Evolutionary conservation across 2,329 filamentous ascomycete genomes (phyloP).

Genomic region (Hypoxylon sp.): DNA sequence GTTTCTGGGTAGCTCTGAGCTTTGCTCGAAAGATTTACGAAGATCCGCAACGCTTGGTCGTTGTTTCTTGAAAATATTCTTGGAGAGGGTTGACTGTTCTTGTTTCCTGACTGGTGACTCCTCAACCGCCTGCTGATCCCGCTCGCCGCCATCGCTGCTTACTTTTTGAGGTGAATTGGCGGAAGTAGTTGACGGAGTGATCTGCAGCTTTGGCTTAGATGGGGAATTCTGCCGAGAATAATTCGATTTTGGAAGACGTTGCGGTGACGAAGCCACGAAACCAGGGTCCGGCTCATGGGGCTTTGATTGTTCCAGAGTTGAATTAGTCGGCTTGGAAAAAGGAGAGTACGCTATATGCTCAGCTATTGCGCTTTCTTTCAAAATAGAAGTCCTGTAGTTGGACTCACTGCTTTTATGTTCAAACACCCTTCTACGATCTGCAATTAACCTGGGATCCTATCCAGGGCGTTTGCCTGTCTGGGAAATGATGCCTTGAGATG

Average conservation of each 20-base stretch:
- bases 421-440: slow-evolving; percentile 53
- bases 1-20: slow-evolving; percentile 16
- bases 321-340: slow-evolving; percentile 20
- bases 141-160: background rate
- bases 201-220: slow-evolving; percentile 22
- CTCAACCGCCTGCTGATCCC: background rate
- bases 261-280: slow-evolving; percentile 18
- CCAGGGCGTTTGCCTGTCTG: slow-evolving; percentile 38
- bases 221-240: slow-evolving; percentile 29
- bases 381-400: background rate
- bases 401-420: slow-evolving; percentile 50
- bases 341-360: slow-evolving; percentile 35
- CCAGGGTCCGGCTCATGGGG: slow-evolving; percentile 3
- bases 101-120: slow-evolving; percentile 6
- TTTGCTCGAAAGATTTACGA: slow-evolving; percentile 53
- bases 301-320: slow-evolving; percentile 16
- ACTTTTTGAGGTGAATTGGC: slow-evolving; percentile 9
- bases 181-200: slow-evolving; percentile 12
- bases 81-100: background rate
- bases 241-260: slow-evolving; percentile 23
- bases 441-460: slow-evolving; percentile 50
- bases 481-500: slow-evolving; percentile 28
- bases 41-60: slow-evolving; percentile 54
- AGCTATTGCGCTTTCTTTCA: slow-evolving; percentile 1
- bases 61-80: slow-evolving; percentile 27